Percentiles rank a stretch among this genome's conserved stretches.
Evolutionary conservation across 352 stramenopile genomes (phyloP).

Genomic region (Globisporangium alternatum): DNA sequence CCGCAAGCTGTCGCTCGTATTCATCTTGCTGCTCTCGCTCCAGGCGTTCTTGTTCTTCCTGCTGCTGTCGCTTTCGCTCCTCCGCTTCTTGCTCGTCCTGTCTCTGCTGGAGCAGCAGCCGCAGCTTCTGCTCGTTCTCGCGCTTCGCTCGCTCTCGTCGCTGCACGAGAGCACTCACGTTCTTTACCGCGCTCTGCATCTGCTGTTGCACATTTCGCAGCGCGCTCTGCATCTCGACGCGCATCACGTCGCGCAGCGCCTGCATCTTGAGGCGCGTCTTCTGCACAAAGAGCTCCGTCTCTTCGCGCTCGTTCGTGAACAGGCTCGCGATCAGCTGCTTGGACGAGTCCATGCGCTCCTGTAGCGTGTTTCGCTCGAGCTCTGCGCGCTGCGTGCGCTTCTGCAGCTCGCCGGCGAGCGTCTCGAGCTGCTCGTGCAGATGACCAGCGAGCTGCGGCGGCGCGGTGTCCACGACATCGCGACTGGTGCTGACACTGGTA

Average conservation of each 20-base stretch:
- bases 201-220: constrained; percentile 15
- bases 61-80: not conserved
- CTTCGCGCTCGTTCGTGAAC: constrained; percentile 19
- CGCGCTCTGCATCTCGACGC: constrained; percentile 24
- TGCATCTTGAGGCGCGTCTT: constrained; percentile 23
- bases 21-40: not conserved
- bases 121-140: constrained; percentile 8
- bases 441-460: not conserved
- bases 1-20: not conserved
- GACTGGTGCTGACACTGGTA: not conserved
- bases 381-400: constrained; percentile 15
- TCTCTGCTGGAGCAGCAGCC: not conserved
- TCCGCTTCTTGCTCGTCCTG: not conserved
- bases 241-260: constrained; percentile 24
- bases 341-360: constrained; percentile 18
- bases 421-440: constrained; percentile 14
- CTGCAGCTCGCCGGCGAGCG: constrained; percentile 23
- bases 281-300: constrained; percentile 21
- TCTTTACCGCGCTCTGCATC: constrained; percentile 15
- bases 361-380: constrained; percentile 7
- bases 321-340: constrained; percentile 17
- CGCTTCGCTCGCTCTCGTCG: not conserved
- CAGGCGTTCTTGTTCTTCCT: not conserved
- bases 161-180: constrained; percentile 13
- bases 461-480: not conserved